Conservation (phyloP, 345 rosid genomes). For the Eucalyptus polybractea region DNA sequence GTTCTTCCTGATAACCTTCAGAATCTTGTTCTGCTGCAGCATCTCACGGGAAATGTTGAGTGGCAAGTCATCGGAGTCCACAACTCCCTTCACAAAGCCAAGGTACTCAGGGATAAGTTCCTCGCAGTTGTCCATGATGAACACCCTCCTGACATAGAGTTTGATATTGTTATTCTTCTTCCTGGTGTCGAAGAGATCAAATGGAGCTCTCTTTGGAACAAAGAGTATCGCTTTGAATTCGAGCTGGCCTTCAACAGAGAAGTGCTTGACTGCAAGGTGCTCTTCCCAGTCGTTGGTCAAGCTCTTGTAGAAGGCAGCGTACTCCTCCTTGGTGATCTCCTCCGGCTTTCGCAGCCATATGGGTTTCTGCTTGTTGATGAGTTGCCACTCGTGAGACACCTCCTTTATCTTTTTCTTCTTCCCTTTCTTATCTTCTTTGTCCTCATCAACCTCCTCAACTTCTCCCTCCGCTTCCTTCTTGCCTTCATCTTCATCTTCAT, state of each 20-base stretch:
- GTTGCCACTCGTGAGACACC: slow-evolving; percentile 80
- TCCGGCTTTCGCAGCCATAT: slow-evolving; percentile 92
- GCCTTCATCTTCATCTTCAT: slow-evolving; percentile 62
- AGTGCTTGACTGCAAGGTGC: slow-evolving; percentile 75
- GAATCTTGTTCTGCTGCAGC: slow-evolving; percentile 90
- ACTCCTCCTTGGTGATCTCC: slow-evolving; percentile 81
- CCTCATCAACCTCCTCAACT: slow-evolving; percentile 74
- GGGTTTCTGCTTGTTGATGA: slow-evolving; percentile 83
- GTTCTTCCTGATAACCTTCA: slow-evolving; percentile 87
- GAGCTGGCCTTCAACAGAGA: slow-evolving; percentile 91
- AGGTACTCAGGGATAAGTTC: slow-evolving; percentile 80
- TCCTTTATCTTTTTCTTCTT: slow-evolving; percentile 91
- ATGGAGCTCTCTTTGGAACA: slow-evolving; percentile 78
- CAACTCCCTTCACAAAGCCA: slow-evolving; percentile 79
- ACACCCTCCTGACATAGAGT: slow-evolving; percentile 75
- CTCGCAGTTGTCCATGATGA: slow-evolving; percentile 93
- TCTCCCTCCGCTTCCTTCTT: slow-evolving; percentile 63
- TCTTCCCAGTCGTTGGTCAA: slow-evolving; percentile 88
- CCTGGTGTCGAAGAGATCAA: slow-evolving; percentile 73
- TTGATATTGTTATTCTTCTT: slow-evolving; percentile 88
- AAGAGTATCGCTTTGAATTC: slow-evolving; percentile 82
- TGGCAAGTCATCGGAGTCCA: slow-evolving; percentile 85
- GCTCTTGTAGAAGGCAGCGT: slow-evolving; percentile 83
- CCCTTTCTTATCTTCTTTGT: slow-evolving; percentile 43
- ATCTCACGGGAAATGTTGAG: slow-evolving; percentile 90